Evolutionary conservation across 1,284 basidiomycete species (phyloP).

Genomic region (Grifola frondosa): DNA sequence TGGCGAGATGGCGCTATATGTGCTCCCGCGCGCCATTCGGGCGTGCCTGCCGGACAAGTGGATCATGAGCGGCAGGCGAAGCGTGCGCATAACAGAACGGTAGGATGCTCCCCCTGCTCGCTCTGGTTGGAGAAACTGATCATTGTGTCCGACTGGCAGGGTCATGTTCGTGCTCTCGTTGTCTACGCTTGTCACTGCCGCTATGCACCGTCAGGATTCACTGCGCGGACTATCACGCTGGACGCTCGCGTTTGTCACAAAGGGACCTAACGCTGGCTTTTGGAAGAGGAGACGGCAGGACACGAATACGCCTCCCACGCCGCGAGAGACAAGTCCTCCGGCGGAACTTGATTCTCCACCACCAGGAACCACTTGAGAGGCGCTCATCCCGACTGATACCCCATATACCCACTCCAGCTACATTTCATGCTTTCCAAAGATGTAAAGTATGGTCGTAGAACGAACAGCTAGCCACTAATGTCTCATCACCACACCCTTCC

Average conservation of each 20-base stretch:
- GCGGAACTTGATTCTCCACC: background rate
- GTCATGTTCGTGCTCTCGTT: conserved; percentile 61
- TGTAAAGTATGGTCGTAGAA: conserved; percentile 93
- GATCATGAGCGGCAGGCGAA: conserved; percentile 43
- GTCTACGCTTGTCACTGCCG: conserved; percentile 61
- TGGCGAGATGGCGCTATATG: conserved; percentile 77
- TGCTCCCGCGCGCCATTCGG: conserved; percentile 66
- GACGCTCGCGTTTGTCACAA: conserved; percentile 63
- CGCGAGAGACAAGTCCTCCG: conserved; percentile 10
- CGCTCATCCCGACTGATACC: background rate
- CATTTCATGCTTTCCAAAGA: conserved; percentile 69
- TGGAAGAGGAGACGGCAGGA: conserved; percentile 42
- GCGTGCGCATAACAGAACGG: conserved; percentile 51
- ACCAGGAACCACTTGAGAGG: background rate
- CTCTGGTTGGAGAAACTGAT: conserved; percentile 1
- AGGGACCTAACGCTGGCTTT: conserved; percentile 52
- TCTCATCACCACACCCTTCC: conserved; percentile 31
- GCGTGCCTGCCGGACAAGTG: conserved; percentile 56
- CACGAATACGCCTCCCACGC: conserved; percentile 17
- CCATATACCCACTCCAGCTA: background rate
- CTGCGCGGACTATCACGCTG: conserved; percentile 71
- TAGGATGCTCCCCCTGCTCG: conserved; percentile 35
- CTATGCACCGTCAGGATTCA: conserved; percentile 56
- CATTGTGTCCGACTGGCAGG: conserved; percentile 20
- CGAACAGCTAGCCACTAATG: conserved; percentile 85